These are phyloP conservation scores for Clitopilus hobsonii DNA, from an alignment of 768 basidiomycete genomes.

Conservation along the genomic window DNA sequence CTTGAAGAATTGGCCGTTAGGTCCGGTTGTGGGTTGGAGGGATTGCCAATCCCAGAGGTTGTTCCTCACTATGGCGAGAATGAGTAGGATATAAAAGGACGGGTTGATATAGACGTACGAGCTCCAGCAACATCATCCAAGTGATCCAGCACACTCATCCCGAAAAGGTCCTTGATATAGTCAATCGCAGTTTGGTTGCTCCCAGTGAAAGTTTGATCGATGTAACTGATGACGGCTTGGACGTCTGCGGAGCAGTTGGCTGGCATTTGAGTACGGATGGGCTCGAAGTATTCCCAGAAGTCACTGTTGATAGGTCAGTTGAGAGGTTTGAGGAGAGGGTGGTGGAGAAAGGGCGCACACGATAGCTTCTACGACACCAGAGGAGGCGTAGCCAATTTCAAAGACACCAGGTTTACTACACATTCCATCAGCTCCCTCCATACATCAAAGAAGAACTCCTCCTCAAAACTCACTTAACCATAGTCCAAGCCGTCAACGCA, in stretches of 20 bases:
- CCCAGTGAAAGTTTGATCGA: constrained; percentile 51
- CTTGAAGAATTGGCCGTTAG: constrained; percentile 41
- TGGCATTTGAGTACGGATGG: constrained; percentile 64
- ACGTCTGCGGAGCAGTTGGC: constrained; percentile 72
- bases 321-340: neutral
- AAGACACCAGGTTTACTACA: constrained; percentile 55
- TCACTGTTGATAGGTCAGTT: constrained; percentile 22
- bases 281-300: constrained; percentile 73
- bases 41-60: constrained; percentile 68
- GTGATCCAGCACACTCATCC: constrained; percentile 51
- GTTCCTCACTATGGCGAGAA: constrained; percentile 41
- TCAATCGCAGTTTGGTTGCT: constrained; percentile 43
- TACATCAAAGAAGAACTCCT: constrained; percentile 58
- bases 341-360: constrained; percentile 25
- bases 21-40: constrained; percentile 48
- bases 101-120: constrained; percentile 26
- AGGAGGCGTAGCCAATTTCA: constrained; percentile 61
- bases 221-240: constrained; percentile 52
- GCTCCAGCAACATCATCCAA: constrained; percentile 65
- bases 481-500: constrained; percentile 9
- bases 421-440: neutral
- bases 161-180: constrained; percentile 52
- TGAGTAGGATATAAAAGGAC: constrained; percentile 35
- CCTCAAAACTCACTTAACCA: constrained; percentile 34
- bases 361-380: constrained; percentile 62